phyloP scores from a whole-genome alignment of 2,329 filamentous ascomycete species.

The Aspergillus pseudotamarii region DNA sequence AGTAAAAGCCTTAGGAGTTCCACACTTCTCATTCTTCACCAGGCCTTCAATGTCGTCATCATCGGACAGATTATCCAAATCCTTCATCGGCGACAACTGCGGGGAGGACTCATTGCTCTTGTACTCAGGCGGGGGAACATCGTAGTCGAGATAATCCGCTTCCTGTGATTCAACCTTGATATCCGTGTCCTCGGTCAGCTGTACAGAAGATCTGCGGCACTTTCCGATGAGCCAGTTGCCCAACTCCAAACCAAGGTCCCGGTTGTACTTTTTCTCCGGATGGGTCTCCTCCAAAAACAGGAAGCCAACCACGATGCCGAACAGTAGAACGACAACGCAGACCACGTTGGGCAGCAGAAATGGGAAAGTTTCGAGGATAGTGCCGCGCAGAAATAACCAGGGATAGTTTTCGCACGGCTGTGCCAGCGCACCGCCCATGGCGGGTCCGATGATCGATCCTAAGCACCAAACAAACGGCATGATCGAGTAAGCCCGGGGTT shows the following conservation, averaged over 20 bases:
- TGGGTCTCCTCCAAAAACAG: slow-evolving; percentile 96
- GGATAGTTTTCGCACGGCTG: slow-evolving; percentile 85
- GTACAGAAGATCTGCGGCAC: slow-evolving; percentile 31
- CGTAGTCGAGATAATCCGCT: slow-evolving; percentile 59
- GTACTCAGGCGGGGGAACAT: slow-evolving; percentile 70
- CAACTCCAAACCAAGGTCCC: slow-evolving; percentile 74
- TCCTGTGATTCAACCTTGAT: slow-evolving; percentile 54
- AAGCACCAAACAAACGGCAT: slow-evolving; percentile 99
- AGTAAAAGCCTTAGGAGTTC: slow-evolving; percentile 70
- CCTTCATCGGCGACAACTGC: slow-evolving; percentile 43
- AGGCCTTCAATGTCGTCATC: slow-evolving; percentile 45
- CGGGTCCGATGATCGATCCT: slow-evolving; percentile 90
- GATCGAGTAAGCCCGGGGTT: slow-evolving; percentile 91
- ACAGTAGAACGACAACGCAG: slow-evolving; percentile 74
- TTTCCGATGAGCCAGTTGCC: slow-evolving; percentile 67
- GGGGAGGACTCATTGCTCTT: slow-evolving; percentile 60
- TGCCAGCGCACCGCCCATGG: slow-evolving; percentile 86
- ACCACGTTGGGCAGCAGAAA: slow-evolving; percentile 93
- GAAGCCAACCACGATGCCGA: slow-evolving; percentile 76
- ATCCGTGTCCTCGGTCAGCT: slow-evolving; percentile 29
- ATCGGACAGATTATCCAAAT: slow-evolving; percentile 33
- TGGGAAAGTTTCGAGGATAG: slow-evolving; percentile 82
- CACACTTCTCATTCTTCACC: slow-evolving; percentile 44
- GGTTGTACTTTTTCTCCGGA: slow-evolving; percentile 72
- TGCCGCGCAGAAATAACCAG: slow-evolving; percentile 67